Percentiles rank a stretch among this genome's conserved stretches.
These are phyloP conservation scores for Epichloe baconii DNA, from an alignment of 2,329 filamentous ascomycete genomes.

Conservation along the genomic window DNA sequence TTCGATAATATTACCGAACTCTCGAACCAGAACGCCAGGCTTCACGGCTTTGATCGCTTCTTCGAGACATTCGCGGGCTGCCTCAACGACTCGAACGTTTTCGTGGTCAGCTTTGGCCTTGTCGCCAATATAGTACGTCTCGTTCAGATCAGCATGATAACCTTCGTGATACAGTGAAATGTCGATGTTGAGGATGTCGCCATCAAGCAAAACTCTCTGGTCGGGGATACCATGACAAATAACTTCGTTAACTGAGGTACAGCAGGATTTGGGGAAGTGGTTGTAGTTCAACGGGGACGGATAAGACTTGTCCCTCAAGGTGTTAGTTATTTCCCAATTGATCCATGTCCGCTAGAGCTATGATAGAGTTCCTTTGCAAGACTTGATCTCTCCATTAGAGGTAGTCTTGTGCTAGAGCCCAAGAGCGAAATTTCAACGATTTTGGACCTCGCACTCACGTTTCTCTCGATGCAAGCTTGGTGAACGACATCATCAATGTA, in stretches of 20 bases:
- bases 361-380: background rate
- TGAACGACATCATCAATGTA: slow-evolving; percentile 91
- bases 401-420: background rate
- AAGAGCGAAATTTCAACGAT: background rate
- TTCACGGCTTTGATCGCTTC: slow-evolving; percentile 85
- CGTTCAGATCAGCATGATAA: slow-evolving; percentile 93
- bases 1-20: slow-evolving; percentile 90
- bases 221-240: slow-evolving; percentile 99
- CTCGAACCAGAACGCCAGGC: slow-evolving; percentile 81
- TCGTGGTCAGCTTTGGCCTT: slow-evolving; percentile 75
- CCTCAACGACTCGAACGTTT: slow-evolving; percentile 79
- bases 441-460: slow-evolving; percentile 44
- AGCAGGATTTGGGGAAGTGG: slow-evolving; percentile 95
- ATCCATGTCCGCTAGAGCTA: background rate
- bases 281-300: slow-evolving; percentile 92
- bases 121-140: slow-evolving; percentile 96
- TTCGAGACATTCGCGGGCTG: slow-evolving; percentile 79
- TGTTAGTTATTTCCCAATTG: background rate
- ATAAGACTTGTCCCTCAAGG: slow-evolving; percentile 61
- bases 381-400: background rate
- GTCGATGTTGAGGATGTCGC: slow-evolving; percentile 95
- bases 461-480: slow-evolving; percentile 82
- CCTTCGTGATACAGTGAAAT: slow-evolving; percentile 89
- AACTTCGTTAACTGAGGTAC: slow-evolving; percentile 90
- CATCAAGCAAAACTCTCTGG: slow-evolving; percentile 71